Base-by-base conservation (phyloP, 2,329 filamentous ascomycete genomes). In the Neopestalotiopsis rosae region DNA sequence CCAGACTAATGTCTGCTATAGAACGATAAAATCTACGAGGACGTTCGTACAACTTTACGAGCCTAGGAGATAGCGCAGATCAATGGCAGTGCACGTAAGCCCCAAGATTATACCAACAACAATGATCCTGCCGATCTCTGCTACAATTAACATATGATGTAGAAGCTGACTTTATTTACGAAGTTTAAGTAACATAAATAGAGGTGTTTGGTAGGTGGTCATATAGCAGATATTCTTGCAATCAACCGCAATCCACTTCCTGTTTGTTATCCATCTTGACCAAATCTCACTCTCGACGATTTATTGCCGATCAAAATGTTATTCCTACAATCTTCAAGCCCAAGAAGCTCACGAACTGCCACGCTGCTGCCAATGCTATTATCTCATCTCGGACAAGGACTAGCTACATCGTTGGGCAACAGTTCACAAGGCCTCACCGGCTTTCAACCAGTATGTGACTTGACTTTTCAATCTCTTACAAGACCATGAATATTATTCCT, bases 191-290 rank as follows among this genome's bases (percentile, higher is more conserved):
- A 3, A 52, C 45, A 52, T 52, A 52, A 52, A 52, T 52, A 24
- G 2, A 52, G 6, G 9, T 5, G 14, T 12, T 7, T n/a, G n/a
- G 2, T 5, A 2, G 0, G 6, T 52, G 14, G 1, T n/a, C 1
- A n/a, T 52, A 4, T 20, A n/a, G 5, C 45, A 52, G 9, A 52
- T 0, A 52, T 52, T 10, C 17, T 6, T 49, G 4, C 2, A 49
- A 49, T 49, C 14, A 20, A 52, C 5, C 17, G 17, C n/a, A 52
- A 20, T 7, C n/a, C 45, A 52, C 45, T 52, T 4, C 1, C 45
- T 9, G 5, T 3, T 2, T 7, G 45, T 17, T 9, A 7, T 20
- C 6, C 17, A n/a, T 24, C 17, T n/a, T n/a, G 1, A 24, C 6
- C 5, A 5, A 24, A 1, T 12, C 6, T 24, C n/a, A 24, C 17